Evolutionary conservation across 2,329 filamentous ascomycete species (phyloP).

Genomic region (Emydomyces testavorans): DNA sequence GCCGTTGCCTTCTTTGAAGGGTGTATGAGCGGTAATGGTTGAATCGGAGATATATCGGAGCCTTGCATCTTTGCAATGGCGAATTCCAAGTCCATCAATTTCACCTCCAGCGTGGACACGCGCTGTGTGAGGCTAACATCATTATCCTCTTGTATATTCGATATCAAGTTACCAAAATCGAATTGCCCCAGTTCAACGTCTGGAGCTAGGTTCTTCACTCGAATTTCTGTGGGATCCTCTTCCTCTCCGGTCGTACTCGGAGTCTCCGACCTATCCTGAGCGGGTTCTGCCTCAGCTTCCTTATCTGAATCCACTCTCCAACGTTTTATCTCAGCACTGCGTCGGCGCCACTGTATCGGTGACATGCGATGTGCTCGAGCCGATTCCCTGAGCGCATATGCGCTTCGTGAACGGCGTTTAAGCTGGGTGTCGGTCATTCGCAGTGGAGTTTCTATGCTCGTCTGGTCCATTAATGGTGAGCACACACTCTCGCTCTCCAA

Average conservation of each 20-base stretch:
- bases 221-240: slow-evolving; percentile 5
- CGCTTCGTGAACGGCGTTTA: slow-evolving; percentile 38
- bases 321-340: slow-evolving; percentile 32
- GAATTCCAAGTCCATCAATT: slow-evolving; percentile 41
- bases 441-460: slow-evolving; percentile 16
- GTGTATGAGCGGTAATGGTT: neutral
- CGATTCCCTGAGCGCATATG: slow-evolving; percentile 30
- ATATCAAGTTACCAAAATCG: slow-evolving; percentile 31
- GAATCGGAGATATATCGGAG: slow-evolving; percentile 19
- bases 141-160: slow-evolving; percentile 32
- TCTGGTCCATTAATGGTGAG: neutral
- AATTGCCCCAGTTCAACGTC: slow-evolving; percentile 18
- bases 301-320: slow-evolving; percentile 28
- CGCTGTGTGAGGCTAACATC: slow-evolving; percentile 35
- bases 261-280: slow-evolving; percentile 4
- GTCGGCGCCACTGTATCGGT: slow-evolving; percentile 33
- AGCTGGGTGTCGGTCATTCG: slow-evolving; percentile 20
- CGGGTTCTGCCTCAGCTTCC: slow-evolving; percentile 16
- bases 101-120: slow-evolving; percentile 40
- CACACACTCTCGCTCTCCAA: slow-evolving; percentile 11
- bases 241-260: neutral
- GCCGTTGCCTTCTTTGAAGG: slow-evolving; percentile 13
- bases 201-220: slow-evolving; percentile 1
- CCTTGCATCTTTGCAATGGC: slow-evolving; percentile 40
- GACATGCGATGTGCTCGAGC: slow-evolving; percentile 29